These are phyloP conservation scores for Styphnolobium japonicum DNA, from an alignment of 306 rosid species.

Conservation along the genomic window DNA sequence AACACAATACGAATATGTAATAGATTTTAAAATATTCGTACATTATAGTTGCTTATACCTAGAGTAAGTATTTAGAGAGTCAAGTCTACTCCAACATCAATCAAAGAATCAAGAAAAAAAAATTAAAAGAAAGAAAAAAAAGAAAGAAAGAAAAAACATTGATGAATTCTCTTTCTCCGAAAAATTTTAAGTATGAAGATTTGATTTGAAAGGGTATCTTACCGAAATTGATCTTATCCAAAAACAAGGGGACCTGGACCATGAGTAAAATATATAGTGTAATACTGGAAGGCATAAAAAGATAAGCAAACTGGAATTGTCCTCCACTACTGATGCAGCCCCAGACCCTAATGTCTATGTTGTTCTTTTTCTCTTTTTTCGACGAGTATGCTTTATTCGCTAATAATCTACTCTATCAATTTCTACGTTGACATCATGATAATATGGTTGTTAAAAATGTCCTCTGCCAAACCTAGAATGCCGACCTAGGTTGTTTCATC, in stretches of 20 bases:
- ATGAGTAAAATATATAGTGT: background rate
- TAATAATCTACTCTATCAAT: background rate
- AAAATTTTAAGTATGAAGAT: background rate
- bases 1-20: too few relatives aligned
- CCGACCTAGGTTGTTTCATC: background rate
- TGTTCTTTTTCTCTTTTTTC: background rate
- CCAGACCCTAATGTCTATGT: background rate
- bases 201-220: background rate
- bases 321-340: conserved; percentile 3
- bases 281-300: background rate
- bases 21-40: too few relatives aligned
- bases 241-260: background rate
- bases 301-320: background rate
- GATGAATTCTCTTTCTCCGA: too few relatives aligned
- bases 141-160: too few relatives aligned
- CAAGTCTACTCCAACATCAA: background rate
- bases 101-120: background rate
- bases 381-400: conserved; percentile 4
- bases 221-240: background rate
- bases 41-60: too few relatives aligned
- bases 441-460: background rate
- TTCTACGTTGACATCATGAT: conserved; percentile 4
- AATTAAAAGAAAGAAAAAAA: background rate
- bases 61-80: background rate
- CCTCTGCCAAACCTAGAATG: background rate